Base-by-base conservation (phyloP, 495 filamentous ascomycete genomes). In the Tuber magnatum region DNA sequence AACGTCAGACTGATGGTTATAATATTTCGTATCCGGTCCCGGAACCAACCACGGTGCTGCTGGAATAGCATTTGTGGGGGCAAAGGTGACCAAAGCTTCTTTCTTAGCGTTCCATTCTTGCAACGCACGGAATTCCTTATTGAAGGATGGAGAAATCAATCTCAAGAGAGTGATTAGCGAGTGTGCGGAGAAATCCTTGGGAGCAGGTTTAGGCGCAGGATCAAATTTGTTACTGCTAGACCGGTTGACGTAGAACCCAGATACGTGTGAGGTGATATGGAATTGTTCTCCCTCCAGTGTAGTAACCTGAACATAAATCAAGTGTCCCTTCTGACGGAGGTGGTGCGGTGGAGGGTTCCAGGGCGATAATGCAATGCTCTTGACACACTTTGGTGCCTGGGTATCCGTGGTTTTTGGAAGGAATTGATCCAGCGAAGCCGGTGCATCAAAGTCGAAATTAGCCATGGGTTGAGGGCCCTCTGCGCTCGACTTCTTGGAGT, bases 301-400 rank as follows among this genome's bases (percentile, higher is more conserved):
- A 28, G 90, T 91, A 44, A 96, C 86, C 74, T 92, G 88, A 32
- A 99, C 87, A 85, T 99, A 99, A 56, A 99, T 88, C 42, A 99
- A 86, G 83, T 99, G 96, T 51, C 96, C 96, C 82, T 91, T 92
- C 80, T 97, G 92, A 70, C 94, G 89, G 48, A 97, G 89, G 79
- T 94, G 88, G 81, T 95, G 93, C 38, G 96, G 96, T 18, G 93
- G 93, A 48, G 96, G 96, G 86, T 98, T 97, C 96, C 96, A 99
- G 18, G 93, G 86, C 24, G 96, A 98, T 28, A 98, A 85, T 56
- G 91, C 89, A 75, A 99, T 90, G 38, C 90, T 87, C 86, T 97
- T 97, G 78, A 98, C 86, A 3, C 93, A 95, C 86, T 94, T 97
- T 12, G 94, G 94, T 6, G 91, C 85, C 16, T 90, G 85, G 20